phyloP scores from a whole-genome alignment of 2,329 filamentous ascomycete genomes.

The Monosporascus sp. region DNA sequence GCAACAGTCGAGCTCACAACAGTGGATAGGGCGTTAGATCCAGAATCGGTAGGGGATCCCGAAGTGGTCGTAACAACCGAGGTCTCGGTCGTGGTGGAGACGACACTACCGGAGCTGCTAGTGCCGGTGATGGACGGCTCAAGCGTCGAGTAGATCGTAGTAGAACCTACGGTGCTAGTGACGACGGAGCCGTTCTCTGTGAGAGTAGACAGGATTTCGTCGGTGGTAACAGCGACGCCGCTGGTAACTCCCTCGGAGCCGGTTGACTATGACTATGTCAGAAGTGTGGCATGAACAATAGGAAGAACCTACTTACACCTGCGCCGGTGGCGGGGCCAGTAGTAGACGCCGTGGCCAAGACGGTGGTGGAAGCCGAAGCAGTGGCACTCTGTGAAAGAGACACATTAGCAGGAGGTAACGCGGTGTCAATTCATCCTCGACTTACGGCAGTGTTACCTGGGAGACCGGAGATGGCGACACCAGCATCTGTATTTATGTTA shows the following conservation, averaged over 20 bases:
- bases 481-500: slow-evolving; percentile 13
- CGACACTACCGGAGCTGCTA: slow-evolving; percentile 1
- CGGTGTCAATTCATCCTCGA: background rate
- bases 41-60: slow-evolving; percentile 12
- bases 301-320: background rate
- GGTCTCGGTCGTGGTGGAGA: slow-evolving; percentile 3
- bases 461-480: slow-evolving; percentile 8
- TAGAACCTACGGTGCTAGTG: slow-evolving; percentile 9
- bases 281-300: background rate
- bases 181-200: slow-evolving; percentile 12
- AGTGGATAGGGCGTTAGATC: slow-evolving; percentile 13
- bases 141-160: background rate
- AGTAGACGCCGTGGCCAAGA: slow-evolving; percentile 8
- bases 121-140: background rate
- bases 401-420: slow-evolving; percentile 2
- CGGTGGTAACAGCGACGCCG: slow-evolving; percentile 6
- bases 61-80: slow-evolving; percentile 13
- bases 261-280: slow-evolving; percentile 6
- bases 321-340: background rate
- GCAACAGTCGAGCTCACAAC: slow-evolving; percentile 16
- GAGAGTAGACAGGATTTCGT: slow-evolving; percentile 7
- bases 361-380: slow-evolving; percentile 8
- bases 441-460: slow-evolving; percentile 2
- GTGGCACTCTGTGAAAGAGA: slow-evolving; percentile 6
- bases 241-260: slow-evolving; percentile 2